Evolutionary conservation across 768 basidiomycete genomes (phyloP).

Genomic region (Lactifluus echinatus): DNA sequence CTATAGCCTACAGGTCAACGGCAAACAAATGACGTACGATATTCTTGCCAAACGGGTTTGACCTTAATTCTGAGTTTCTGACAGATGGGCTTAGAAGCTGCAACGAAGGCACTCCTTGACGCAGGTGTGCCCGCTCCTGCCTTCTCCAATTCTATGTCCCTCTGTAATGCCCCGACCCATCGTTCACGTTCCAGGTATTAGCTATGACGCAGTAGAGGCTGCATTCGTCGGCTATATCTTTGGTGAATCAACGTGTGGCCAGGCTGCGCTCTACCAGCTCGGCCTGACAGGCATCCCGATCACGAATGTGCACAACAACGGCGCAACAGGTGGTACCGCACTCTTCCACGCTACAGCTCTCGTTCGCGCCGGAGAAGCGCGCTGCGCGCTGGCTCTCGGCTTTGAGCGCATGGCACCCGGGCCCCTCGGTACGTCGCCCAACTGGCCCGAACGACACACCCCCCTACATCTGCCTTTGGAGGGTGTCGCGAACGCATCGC

Average conservation of each 20-base stretch:
- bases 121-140: conserved; percentile 43
- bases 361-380: conserved; percentile 59
- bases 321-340: conserved; percentile 74
- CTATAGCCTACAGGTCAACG: conserved; percentile 54
- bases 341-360: conserved; percentile 64
- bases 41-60: background rate
- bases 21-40: conserved; percentile 60
- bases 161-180: background rate
- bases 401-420: conserved; percentile 82
- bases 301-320: conserved; percentile 83
- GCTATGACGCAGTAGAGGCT: conserved; percentile 64
- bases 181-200: conserved; percentile 48
- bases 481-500: conserved; percentile 39
- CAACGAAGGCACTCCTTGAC: conserved; percentile 80
- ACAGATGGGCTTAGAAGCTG: conserved; percentile 82
- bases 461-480: conserved; percentile 40
- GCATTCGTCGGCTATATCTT: conserved; percentile 76
- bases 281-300: conserved; percentile 81
- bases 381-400: conserved; percentile 75
- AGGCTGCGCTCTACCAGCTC: conserved; percentile 75
- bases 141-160: background rate
- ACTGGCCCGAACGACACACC: conserved; percentile 45
- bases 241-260: conserved; percentile 71
- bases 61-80: background rate
- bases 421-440: conserved; percentile 45